These are phyloP conservation scores for Aureobasidium sp. DNA, from an alignment of 2,329 filamentous ascomycete species.

Conservation along the genomic window DNA sequence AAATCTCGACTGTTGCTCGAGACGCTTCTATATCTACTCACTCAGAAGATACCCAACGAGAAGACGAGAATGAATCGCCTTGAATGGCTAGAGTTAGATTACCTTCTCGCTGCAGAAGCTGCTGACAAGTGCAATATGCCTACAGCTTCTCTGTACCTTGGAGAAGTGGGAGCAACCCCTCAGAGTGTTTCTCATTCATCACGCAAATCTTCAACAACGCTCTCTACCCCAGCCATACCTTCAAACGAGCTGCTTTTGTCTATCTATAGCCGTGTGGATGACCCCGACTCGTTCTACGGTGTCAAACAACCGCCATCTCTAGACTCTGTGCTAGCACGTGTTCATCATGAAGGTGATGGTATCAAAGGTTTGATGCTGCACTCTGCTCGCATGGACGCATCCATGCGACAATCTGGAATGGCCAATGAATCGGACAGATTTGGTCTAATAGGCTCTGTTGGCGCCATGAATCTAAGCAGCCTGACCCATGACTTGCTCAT, in stretches of 20 bases:
- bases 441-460: slow-evolving; percentile 69
- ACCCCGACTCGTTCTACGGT: slow-evolving; percentile 94
- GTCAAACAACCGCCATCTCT: slow-evolving; percentile 72
- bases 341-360: slow-evolving; percentile 86
- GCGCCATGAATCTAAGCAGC: slow-evolving; percentile 74
- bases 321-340: slow-evolving; percentile 66
- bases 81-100: slow-evolving; percentile 81
- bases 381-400: slow-evolving; percentile 82
- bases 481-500: slow-evolving; percentile 74
- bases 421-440: slow-evolving; percentile 54
- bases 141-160: slow-evolving; percentile 76
- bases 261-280: slow-evolving; percentile 89
- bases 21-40: slow-evolving; percentile 79
- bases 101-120: slow-evolving; percentile 59
- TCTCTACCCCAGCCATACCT: slow-evolving; percentile 37
- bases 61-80: slow-evolving; percentile 69
- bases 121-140: slow-evolving; percentile 76
- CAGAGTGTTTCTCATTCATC: slow-evolving; percentile 37
- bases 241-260: slow-evolving; percentile 64
- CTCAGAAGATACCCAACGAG: slow-evolving; percentile 68
- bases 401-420: slow-evolving; percentile 58
- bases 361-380: slow-evolving; percentile 83
- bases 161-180: slow-evolving; percentile 50
- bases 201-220: slow-evolving; percentile 56
- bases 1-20: slow-evolving; percentile 70